Percentiles rank a stretch among this genome's conserved stretches.
phyloP scores from a whole-genome alignment of 108 stramenopile genomes.

The Thalassiosira profunda region DNA sequence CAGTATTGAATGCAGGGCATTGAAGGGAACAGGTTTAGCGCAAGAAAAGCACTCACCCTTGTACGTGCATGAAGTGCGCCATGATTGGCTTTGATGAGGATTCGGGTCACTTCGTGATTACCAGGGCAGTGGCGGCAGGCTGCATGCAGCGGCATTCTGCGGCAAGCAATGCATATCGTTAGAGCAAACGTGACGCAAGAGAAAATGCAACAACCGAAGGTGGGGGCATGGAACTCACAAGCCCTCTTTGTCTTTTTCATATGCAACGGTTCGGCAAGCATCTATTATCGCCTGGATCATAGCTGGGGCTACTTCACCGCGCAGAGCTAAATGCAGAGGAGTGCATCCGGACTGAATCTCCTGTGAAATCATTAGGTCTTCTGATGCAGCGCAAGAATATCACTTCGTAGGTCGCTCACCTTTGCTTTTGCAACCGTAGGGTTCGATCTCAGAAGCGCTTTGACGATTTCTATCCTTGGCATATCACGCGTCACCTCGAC shows the following conservation, averaged over 20 bases:
- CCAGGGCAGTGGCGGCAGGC: slow-evolving; percentile 30
- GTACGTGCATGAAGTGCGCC: slow-evolving; percentile 21
- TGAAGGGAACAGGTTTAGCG: background rate
- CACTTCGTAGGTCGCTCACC: slow-evolving; percentile 10
- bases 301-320: background rate
- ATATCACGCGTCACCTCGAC: background rate
- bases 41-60: slow-evolving; percentile 20
- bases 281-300: slow-evolving; percentile 12
- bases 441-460: slow-evolving; percentile 3
- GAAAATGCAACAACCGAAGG: background rate
- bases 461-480: slow-evolving; percentile 6
- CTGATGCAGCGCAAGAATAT: background rate
- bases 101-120: slow-evolving; percentile 27
- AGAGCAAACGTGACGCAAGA: background rate
- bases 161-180: background rate
- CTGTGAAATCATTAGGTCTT: background rate
- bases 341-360: slow-evolving; percentile 27
- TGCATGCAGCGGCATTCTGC: slow-evolving; percentile 27
- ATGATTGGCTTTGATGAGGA: slow-evolving; percentile 36
- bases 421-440: slow-evolving; percentile 10
- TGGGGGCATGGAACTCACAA: background rate
- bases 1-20: background rate
- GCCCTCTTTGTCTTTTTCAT: slow-evolving; percentile 16
- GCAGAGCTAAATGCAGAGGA: slow-evolving; percentile 21
- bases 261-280: slow-evolving; percentile 15